Evolutionary conservation across 768 basidiomycete genomes (phyloP).

Genomic region (Royoungia palumana): DNA sequence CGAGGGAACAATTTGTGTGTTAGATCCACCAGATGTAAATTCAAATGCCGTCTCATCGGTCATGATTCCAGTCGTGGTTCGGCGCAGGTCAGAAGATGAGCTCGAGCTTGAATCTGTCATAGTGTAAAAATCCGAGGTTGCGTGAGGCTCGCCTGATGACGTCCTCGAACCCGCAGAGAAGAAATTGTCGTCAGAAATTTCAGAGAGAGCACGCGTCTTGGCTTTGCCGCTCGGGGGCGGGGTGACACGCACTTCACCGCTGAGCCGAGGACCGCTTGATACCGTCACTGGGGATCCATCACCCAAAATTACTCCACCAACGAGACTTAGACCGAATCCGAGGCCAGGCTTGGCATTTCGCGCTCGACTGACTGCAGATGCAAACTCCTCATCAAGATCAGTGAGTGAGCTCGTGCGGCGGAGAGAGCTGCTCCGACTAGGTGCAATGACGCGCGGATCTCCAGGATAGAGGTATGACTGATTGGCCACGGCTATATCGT

Average conservation of each 20-base stretch:
- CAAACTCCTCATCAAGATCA: slow-evolving; percentile 65
- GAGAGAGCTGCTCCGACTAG: slow-evolving; percentile 56
- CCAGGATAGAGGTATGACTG: slow-evolving; percentile 69
- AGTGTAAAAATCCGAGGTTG: slow-evolving; percentile 32
- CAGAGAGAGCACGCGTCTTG: slow-evolving; percentile 27
- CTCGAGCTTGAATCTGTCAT: slow-evolving; percentile 28
- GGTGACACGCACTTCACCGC: slow-evolving; percentile 41
- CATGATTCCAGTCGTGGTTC: slow-evolving; percentile 30
- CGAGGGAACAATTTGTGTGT: slow-evolving; percentile 47
- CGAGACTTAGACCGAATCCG: slow-evolving; percentile 43
- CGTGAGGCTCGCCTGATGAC: slow-evolving; percentile 28
- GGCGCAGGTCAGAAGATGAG: slow-evolving; percentile 26
- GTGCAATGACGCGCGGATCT: slow-evolving; percentile 69
- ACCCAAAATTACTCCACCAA: slow-evolving; percentile 39
- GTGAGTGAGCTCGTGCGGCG: slow-evolving; percentile 72
- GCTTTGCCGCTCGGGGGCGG: slow-evolving; percentile 43
- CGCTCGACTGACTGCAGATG: slow-evolving; percentile 40
- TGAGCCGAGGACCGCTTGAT: slow-evolving; percentile 56
- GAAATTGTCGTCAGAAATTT: slow-evolving; percentile 45
- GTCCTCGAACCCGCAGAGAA: slow-evolving; percentile 41
- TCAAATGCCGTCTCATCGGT: slow-evolving; percentile 41
- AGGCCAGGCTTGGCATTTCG: slow-evolving; percentile 41
- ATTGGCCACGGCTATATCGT: slow-evolving; percentile 67
- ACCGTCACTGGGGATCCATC: slow-evolving; percentile 69
- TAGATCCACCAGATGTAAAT: slow-evolving; percentile 36